phyloP scores from a whole-genome alignment of 306 rosid genomes.

The Crataegus laevigata region DNA sequence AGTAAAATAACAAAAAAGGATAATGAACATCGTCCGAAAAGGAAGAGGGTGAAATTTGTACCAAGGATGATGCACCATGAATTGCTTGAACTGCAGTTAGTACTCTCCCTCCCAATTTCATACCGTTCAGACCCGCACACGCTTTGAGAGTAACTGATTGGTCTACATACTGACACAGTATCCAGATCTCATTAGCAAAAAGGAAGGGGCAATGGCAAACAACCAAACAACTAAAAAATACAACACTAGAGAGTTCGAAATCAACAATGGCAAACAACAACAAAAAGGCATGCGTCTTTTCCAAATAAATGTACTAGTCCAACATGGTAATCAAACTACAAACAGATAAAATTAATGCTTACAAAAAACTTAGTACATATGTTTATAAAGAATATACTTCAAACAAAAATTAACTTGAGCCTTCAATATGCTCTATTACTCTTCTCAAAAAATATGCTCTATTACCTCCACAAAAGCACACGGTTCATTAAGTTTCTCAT shows the following conservation, averaged over 20 bases:
- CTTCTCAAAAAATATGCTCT: conserved; percentile 16
- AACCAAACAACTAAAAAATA: too few relatives aligned
- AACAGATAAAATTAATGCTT: background rate
- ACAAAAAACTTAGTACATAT: background rate
- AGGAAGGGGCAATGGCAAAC: background rate
- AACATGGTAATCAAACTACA: background rate
- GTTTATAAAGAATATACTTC: background rate
- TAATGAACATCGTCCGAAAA: background rate
- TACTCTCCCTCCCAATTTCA: conserved; percentile 71
- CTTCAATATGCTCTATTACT: conserved; percentile 33
- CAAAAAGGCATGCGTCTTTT: background rate
- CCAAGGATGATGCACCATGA: conserved; percentile 43
- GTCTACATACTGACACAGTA: conserved; percentile 59
- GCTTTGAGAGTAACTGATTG: conserved; percentile 73
- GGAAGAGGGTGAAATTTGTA: conserved; percentile 19
- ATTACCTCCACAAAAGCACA: conserved; percentile 87
- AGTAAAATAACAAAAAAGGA: background rate
- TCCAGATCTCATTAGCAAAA: conserved; percentile 24
- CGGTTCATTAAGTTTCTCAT: conserved; percentile 30
- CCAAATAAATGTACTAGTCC: background rate
- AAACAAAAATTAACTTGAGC: background rate
- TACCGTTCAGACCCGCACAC: conserved; percentile 83
- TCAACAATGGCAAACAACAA: background rate
- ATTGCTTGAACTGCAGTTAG: conserved; percentile 68
- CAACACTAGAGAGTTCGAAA: background rate